phyloP scores from a whole-genome alignment of 2,329 filamentous ascomycete species.

The Diaporthe vexans region DNA sequence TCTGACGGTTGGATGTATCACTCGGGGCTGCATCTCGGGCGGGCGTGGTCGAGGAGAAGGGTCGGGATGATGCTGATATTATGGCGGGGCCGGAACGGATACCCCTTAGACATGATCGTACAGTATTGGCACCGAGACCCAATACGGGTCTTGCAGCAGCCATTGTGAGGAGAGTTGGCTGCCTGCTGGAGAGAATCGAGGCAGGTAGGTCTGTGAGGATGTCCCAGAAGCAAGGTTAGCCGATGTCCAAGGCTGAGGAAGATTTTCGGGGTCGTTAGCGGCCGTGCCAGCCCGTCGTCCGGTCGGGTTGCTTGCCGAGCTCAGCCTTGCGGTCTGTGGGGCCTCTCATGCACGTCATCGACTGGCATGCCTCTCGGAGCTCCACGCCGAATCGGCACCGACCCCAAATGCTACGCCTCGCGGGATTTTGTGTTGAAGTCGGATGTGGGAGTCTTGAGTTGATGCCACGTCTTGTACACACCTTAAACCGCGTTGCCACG shows the following conservation, averaged over 20 bases:
- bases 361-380: background rate
- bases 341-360: conserved; percentile 32
- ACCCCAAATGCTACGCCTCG: background rate
- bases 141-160: conserved; percentile 28
- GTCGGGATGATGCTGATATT: conserved; percentile 31
- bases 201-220: background rate
- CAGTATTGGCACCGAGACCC: conserved; percentile 28
- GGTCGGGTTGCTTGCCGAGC: conserved; percentile 34
- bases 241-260: conserved; percentile 35
- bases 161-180: conserved; percentile 28
- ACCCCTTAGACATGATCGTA: conserved; percentile 33
- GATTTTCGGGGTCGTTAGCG: conserved; percentile 30
- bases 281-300: conserved; percentile 24
- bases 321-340: conserved; percentile 32
- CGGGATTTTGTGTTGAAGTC: too few relatives aligned
- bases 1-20: conserved; percentile 67
- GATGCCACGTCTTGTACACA: background rate
- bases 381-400: conserved; percentile 35
- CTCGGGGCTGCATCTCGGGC: conserved; percentile 13
- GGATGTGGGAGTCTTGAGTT: background rate
- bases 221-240: background rate
- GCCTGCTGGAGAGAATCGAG: background rate
- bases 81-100: conserved; percentile 27
- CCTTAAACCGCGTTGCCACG: conserved; percentile 30
- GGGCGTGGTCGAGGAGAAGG: conserved; percentile 32